A percentile compares a stretch with the other conserved stretches of the same genome.
Conservation (phyloP, 1,139 yeast genomes). For the Protomyces gravidus region DNA sequence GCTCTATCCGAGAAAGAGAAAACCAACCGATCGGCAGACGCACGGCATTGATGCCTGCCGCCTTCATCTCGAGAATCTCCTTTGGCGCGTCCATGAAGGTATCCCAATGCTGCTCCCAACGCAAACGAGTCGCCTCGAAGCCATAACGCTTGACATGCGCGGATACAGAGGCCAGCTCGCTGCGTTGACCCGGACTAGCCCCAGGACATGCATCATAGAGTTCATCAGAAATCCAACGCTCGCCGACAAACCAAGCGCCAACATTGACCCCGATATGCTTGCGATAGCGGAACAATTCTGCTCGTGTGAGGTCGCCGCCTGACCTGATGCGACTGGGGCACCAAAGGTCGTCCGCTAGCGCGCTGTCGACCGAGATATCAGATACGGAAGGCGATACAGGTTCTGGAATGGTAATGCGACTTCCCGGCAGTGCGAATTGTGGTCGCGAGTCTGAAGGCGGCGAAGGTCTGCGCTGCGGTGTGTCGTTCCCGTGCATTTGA, state of each 20-base stretch:
- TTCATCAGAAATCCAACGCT: constrained; percentile 54
- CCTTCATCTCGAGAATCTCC: constrained; percentile 70
- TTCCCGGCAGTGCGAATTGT: background rate
- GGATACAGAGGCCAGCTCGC: constrained; percentile 73
- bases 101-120: constrained; percentile 66
- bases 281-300: constrained; percentile 40
- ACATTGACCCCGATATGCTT: constrained; percentile 79
- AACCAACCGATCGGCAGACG: constrained; percentile 90
- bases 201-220: constrained; percentile 55
- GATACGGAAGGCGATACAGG: background rate
- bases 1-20: constrained; percentile 60
- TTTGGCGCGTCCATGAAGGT: constrained; percentile 46
- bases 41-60: constrained; percentile 66
- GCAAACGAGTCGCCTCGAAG: constrained; percentile 51
- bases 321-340: background rate
- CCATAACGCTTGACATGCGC: constrained; percentile 51
- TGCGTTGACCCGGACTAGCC: constrained; percentile 41
- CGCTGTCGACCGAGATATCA: background rate
- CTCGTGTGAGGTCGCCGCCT: constrained; percentile 17
- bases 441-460: background rate
- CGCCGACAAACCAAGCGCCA: constrained; percentile 72
- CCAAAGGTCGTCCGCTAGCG: background rate
- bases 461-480: too few species aligned
- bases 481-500: too few species aligned
- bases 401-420: background rate